Base-by-base conservation (phyloP, 169 alveolate species). In the Perkinsus marinus region DNA sequence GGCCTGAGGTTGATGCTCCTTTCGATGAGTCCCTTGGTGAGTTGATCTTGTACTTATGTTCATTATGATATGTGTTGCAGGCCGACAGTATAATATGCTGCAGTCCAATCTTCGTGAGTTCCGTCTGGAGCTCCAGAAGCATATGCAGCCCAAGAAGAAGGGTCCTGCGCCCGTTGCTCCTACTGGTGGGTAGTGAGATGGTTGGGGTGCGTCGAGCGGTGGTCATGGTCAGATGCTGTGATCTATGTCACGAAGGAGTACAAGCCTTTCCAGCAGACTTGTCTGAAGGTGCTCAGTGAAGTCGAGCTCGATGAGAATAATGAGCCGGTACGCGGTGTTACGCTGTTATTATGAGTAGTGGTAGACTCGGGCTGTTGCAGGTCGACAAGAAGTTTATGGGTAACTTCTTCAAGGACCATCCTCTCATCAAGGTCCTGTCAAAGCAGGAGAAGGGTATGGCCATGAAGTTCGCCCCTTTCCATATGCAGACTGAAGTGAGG, bases 401-500 rank as follows among this genome's bases (percentile, higher is more conserved):
- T 17, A 91, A 69, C 93, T 91, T 69, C 43, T 47, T 34, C 90
- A 93, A 91, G 92, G 94, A 93, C 90, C 93, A 94, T 7, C 90
- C 94, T 22, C 95, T 93, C 68, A 94, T 95, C 39, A 94, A 92
- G 89, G 93, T 69, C 39, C 89, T 95, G 39, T 93, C 94, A 19
- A 93, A 92, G 89, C 93, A 95, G 79, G 96, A 95, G 43, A 96
- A 96, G 93, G 95, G 95, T 89, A 94, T 94, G 43, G 96, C 97
- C 38, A 89, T 97, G 92, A 96, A 96, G n/a, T 97, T 96, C 89
- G 98, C 98, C 2, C 94, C 98, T 22, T 96, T 94, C 93, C 94
- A 96, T 38, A 95, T 95, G 89, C 94, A 95, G 93, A 95, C 94
- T 38, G 97, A 96, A 91, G 97, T 95, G 13, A 93, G 95, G 79